Conservation (phyloP, 495 filamentous ascomycete genomes). For the Podospora comata region DNA sequence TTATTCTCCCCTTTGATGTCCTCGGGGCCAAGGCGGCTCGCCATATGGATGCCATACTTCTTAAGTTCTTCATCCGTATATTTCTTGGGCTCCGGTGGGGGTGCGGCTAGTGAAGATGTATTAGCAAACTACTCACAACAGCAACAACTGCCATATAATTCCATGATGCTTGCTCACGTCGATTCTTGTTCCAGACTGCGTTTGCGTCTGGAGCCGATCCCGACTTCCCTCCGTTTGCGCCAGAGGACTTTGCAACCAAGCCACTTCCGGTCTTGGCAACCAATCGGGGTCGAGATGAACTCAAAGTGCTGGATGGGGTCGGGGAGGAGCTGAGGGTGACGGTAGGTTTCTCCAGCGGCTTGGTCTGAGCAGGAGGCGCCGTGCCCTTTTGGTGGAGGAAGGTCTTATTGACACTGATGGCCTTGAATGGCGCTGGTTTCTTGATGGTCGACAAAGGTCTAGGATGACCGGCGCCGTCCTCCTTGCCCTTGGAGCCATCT, state of each 20-base stretch:
- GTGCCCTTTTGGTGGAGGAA: slow-evolving; percentile 61
- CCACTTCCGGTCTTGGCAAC: slow-evolving; percentile 54
- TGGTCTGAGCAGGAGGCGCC: slow-evolving; percentile 43
- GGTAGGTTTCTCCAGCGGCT: slow-evolving; percentile 48
- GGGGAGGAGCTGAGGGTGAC: slow-evolving; percentile 34
- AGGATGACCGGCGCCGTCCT: slow-evolving; percentile 56
- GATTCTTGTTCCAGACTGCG: slow-evolving; percentile 97
- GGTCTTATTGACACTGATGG: slow-evolving; percentile 89
- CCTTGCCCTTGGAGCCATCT: slow-evolving; percentile 48
- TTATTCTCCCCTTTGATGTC: slow-evolving; percentile 70
- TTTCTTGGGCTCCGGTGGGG: slow-evolving; percentile 79
- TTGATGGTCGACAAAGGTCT: slow-evolving; percentile 69
- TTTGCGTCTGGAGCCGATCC: slow-evolving; percentile 53
- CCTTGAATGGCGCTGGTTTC: slow-evolving; percentile 86
- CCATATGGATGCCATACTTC: slow-evolving; percentile 94
- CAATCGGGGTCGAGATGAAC: slow-evolving; percentile 47
- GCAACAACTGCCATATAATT: background rate
- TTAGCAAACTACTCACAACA: slow-evolving; percentile 12
- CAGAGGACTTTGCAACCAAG: slow-evolving; percentile 48
- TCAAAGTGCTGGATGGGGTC: slow-evolving; percentile 40
- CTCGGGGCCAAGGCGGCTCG: slow-evolving; percentile 82
- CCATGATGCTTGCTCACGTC: slow-evolving; percentile 54
- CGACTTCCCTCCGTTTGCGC: slow-evolving; percentile 55
- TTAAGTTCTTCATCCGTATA: slow-evolving; percentile 97
- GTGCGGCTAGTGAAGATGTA: slow-evolving; percentile 52